These are phyloP conservation scores for Mycocentrospora acerina DNA, from an alignment of 2,329 filamentous ascomycete species.

Conservation along the genomic window DNA sequence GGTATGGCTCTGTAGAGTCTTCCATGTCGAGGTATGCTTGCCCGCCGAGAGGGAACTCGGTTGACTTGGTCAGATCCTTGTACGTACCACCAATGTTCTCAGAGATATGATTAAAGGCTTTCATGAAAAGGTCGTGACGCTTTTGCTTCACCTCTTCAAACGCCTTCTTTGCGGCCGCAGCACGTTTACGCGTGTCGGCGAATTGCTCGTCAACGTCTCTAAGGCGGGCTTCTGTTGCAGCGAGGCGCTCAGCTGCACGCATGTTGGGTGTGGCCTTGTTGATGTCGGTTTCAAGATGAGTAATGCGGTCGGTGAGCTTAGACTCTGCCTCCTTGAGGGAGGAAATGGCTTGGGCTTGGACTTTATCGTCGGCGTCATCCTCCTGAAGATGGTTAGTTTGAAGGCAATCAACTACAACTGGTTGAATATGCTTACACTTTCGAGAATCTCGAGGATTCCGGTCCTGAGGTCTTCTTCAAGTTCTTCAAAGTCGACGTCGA, in stretches of 20 bases:
- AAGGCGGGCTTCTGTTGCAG: constrained; percentile 79
- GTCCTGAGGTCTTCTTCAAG: constrained; percentile 74
- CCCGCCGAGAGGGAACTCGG: constrained; percentile 91
- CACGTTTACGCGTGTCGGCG: constrained; percentile 75
- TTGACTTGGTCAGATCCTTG: constrained; percentile 87
- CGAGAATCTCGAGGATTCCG: constrained; percentile 46
- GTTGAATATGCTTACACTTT: constrained; percentile 36
- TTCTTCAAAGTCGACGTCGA: constrained; percentile 80
- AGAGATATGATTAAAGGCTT: constrained; percentile 90
- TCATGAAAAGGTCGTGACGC: constrained; percentile 90
- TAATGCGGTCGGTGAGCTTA: constrained; percentile 74
- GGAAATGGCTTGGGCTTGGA: constrained; percentile 18
- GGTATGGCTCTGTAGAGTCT: constrained; percentile 93
- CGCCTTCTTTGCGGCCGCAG: constrained; percentile 74
- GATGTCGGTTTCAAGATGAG: constrained; percentile 71
- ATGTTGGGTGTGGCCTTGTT: constrained; percentile 97
- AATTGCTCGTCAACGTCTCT: constrained; percentile 86
- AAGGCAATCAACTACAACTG: not conserved
- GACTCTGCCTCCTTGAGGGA: constrained; percentile 60
- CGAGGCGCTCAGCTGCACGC: constrained; percentile 88
- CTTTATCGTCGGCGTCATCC: constrained; percentile 58
- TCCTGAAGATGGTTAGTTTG: constrained; percentile 51
- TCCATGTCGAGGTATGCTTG: constrained; percentile 88
- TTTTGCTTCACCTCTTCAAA: constrained; percentile 81
- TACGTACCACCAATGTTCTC: constrained; percentile 94